phyloP scores from a whole-genome alignment of 148 eudicot genomes.

The Spergularia bocconei region DNA sequence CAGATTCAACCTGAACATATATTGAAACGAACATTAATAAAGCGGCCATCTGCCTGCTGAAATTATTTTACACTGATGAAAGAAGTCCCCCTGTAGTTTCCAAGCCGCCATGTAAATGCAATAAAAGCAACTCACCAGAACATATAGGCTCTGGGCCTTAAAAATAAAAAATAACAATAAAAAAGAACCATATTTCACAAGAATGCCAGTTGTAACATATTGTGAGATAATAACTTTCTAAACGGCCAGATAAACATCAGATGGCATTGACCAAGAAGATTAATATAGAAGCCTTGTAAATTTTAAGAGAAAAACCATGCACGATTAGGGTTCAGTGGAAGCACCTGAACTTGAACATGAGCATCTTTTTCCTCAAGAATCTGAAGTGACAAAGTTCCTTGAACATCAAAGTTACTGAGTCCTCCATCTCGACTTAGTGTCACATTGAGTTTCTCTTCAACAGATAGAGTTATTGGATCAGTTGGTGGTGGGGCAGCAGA shows the following conservation, averaged over 20 bases:
- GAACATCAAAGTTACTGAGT: slow-evolving; percentile 86
- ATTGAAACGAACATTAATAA: slow-evolving; percentile 5
- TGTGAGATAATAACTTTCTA: neutral
- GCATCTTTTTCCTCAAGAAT: slow-evolving; percentile 91
- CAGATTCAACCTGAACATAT: slow-evolving; percentile 66
- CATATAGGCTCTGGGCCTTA: neutral
- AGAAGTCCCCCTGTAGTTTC: neutral
- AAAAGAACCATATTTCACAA: neutral
- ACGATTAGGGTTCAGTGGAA: neutral
- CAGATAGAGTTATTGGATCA: slow-evolving; percentile 86
- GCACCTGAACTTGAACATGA: slow-evolving; percentile 93
- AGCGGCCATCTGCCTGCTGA: slow-evolving; percentile 2
- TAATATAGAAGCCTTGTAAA: neutral
- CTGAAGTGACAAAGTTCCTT: slow-evolving; percentile 90
- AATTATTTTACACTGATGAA: neutral
- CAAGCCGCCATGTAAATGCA: neutral
- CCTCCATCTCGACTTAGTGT: slow-evolving; percentile 87
- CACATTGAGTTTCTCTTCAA: slow-evolving; percentile 92
- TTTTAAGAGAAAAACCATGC: neutral
- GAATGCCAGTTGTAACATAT: neutral
- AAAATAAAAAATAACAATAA: too few relatives aligned
- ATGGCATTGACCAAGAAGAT: neutral
- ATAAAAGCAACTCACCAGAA: slow-evolving; percentile 5
- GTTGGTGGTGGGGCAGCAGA: slow-evolving; percentile 82
- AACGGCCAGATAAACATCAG: neutral